These are phyloP conservation scores for Hypoxylon sp. DNA, from an alignment of 2,329 filamentous ascomycete species.

Conservation along the genomic window DNA sequence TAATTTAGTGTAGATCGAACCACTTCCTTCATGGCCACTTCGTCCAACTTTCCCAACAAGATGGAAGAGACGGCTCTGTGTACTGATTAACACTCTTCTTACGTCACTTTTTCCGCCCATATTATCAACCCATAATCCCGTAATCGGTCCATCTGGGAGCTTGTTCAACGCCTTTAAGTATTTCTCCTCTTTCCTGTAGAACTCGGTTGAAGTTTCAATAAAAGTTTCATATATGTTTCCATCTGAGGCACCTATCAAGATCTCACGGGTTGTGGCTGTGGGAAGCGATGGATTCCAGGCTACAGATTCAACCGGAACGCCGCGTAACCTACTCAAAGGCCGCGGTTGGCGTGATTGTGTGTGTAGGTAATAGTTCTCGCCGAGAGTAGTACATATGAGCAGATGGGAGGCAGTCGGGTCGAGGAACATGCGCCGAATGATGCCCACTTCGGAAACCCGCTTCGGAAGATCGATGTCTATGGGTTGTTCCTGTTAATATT, in stretches of 20 bases:
- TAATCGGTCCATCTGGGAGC: conserved; percentile 84
- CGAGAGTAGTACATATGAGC: conserved; percentile 88
- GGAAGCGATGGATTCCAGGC: conserved; percentile 96
- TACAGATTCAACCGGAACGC: conserved; percentile 88
- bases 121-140: conserved; percentile 87
- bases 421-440: conserved; percentile 96
- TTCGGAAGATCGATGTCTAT: conserved; percentile 96
- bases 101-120: conserved; percentile 77
- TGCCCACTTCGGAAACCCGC: conserved; percentile 88
- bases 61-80: conserved; percentile 83
- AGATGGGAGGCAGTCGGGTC: conserved; percentile 97
- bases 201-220: conserved; percentile 94
- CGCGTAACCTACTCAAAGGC: conserved; percentile 83
- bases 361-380: conserved; percentile 98
- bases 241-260: conserved; percentile 90
- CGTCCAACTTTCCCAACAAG: conserved; percentile 83
- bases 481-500: conserved; percentile 34
- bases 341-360: conserved; percentile 93
- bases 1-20: conserved; percentile 86
- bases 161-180: conserved; percentile 89
- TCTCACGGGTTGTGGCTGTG: conserved; percentile 94
- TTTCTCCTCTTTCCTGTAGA: conserved; percentile 95
- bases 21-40: conserved; percentile 81
- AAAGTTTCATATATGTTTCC: conserved; percentile 96
- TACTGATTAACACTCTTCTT: conserved; percentile 84